Base-by-base conservation (phyloP, 2,329 filamentous ascomycete species). In the Rutstroemia sp. region DNA sequence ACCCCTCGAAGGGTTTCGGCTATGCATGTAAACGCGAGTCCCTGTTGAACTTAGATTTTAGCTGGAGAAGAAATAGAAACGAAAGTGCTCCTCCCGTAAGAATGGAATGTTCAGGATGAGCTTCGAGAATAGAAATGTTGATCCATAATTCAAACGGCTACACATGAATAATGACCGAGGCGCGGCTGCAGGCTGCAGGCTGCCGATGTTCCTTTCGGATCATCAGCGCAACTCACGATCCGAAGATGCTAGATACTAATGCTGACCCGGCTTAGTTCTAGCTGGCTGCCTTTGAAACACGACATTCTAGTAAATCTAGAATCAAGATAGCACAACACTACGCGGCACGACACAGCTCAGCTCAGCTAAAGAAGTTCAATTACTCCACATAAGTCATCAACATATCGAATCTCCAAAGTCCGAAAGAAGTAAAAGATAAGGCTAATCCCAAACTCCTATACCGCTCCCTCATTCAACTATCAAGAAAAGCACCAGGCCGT, bases 381-480 rank as follows among this genome's bases (percentile, higher is more conserved):
- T 41, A 27, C 52, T 41, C 41, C 52, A 54, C 12, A 25, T 30
- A 34, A 49, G 21, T 41, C 34, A 8, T 41, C 9, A 49, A 49
- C 9, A 39, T 54, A 54, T 48, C 34, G 30, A 23, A 54, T 49
- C n/a, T 8, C 39, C n/a, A 45, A n/a, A 25, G 34, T n/a, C 27
- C 45, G 46, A 14, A 19, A 52, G 42, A 19, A 50, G 14, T 16
- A 55, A 18, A 50, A 44, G 18, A 30, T 8, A 42, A 55, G 21
- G 19, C n/a, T 21, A n/a, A 44, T 21, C 53, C 37, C 23, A 37
- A 49, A 55, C 52, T 38, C 52, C 52, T 16, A 18, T 54, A 30
- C 52, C 46, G 19, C 49, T 47, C 47, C 51, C 48, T 57, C 52
- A 58, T 53, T 57, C 48, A 51, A 61, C 51, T 57, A 51, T 53